Evolutionary conservation across 2,329 filamentous ascomycete species (phyloP).

Genomic region (Fusarium sp.): DNA sequence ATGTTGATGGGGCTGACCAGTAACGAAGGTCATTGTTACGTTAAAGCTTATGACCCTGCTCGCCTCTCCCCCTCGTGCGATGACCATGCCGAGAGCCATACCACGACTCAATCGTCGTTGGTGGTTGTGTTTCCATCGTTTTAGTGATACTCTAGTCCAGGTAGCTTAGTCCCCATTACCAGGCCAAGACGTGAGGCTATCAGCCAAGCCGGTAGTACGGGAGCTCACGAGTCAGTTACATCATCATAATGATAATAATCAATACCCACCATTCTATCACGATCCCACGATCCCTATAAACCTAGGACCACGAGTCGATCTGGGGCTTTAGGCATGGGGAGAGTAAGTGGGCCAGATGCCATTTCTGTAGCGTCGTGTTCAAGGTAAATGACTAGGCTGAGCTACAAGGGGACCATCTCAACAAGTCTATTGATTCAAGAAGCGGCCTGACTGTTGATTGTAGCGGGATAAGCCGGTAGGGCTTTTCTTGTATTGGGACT

Average conservation of each 20-base stretch:
- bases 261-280: neutral
- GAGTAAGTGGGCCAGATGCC: conserved; percentile 12
- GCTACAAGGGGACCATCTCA: conserved; percentile 6
- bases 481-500: neutral
- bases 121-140: neutral
- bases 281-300: conserved; percentile 13
- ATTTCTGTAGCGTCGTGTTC: conserved; percentile 8
- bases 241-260: neutral
- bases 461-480: conserved; percentile 18
- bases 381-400: conserved; percentile 4
- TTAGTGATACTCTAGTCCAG: neutral
- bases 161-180: neutral
- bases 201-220: conserved; percentile 13
- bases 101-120: too few species aligned
- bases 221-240: conserved; percentile 18
- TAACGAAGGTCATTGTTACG: too few species aligned
- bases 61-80: too few species aligned
- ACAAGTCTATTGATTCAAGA: neutral
- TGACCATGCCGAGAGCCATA: too few species aligned
- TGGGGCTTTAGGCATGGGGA: conserved; percentile 2
- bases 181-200: neutral
- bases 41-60: too few species aligned
- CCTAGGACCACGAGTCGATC: conserved; percentile 11
- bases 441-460: neutral
- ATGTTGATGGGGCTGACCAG: too few species aligned